A percentile compares a stretch with the other conserved stretches of the same genome.
Conservation (phyloP, 2,329 filamentous ascomycete genomes). For the Aspergillus sp. region DNA sequence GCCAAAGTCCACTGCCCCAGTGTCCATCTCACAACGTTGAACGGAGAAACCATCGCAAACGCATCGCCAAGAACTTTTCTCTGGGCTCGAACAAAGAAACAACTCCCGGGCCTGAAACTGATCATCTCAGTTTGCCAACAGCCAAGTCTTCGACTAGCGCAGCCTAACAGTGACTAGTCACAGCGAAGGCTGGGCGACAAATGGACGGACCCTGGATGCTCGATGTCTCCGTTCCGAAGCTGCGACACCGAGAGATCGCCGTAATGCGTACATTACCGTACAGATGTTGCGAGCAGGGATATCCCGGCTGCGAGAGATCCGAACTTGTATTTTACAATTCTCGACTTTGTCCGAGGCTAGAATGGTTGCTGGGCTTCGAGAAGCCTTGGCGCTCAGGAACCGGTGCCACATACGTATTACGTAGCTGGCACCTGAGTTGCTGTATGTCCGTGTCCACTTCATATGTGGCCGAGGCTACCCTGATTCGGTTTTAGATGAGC, state of each 20-base stretch:
- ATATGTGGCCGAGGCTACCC: not conserved
- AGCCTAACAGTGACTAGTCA: not conserved
- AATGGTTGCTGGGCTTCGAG: slow-evolving; percentile 19
- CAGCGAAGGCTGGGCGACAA: not conserved
- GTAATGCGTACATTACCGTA: not conserved
- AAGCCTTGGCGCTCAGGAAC: slow-evolving; percentile 21
- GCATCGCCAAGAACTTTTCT: not conserved
- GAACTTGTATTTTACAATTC: not conserved
- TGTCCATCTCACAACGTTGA: too few species aligned
- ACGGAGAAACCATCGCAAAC: not conserved
- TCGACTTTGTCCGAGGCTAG: slow-evolving; percentile 9
- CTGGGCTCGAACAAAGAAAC: not conserved
- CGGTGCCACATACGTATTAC: not conserved
- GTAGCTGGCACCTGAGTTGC: too few species aligned
- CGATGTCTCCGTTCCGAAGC: slow-evolving; percentile 5
- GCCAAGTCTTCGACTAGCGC: not conserved
- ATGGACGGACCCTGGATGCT: not conserved
- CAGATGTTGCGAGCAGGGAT: not conserved
- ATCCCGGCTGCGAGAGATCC: not conserved
- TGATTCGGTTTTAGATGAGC: not conserved
- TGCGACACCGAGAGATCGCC: not conserved
- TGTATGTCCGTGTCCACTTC: not conserved
- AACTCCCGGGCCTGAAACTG: not conserved
- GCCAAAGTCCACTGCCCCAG: not conserved
- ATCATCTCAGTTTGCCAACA: not conserved